These are phyloP conservation scores for Saprolegnia parasitica DNA, from an alignment of 352 stramenopile species.

Conservation along the genomic window DNA sequence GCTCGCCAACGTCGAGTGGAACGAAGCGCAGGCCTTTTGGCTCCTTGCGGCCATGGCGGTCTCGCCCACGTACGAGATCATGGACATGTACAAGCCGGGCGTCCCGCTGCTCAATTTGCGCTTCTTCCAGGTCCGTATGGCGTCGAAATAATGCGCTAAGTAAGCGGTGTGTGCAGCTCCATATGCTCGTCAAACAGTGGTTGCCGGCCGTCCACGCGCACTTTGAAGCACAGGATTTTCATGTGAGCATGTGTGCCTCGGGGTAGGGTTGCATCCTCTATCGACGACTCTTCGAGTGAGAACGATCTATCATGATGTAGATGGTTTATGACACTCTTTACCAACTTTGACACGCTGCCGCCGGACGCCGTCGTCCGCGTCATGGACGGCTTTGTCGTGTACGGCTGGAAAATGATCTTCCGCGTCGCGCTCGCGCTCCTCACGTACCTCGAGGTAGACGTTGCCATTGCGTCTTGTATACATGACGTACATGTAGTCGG, in stretches of 20 bases:
- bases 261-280: constrained; percentile 34
- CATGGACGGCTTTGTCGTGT: constrained; percentile 62
- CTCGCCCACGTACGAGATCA: constrained; percentile 54
- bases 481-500: constrained; percentile 31
- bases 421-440: constrained; percentile 58
- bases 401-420: constrained; percentile 69
- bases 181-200: constrained; percentile 42
- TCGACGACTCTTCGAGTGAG: background rate
- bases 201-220: constrained; percentile 43
- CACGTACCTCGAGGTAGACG: constrained; percentile 41
- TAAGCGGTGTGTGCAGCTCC: constrained; percentile 36
- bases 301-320: constrained; percentile 32
- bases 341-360: constrained; percentile 64
- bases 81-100: constrained; percentile 51
- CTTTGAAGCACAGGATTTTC: constrained; percentile 55
- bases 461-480: background rate
- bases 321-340: constrained; percentile 81
- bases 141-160: too few relatives aligned
- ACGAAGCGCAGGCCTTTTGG: constrained; percentile 66
- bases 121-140: constrained; percentile 42
- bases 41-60: constrained; percentile 52
- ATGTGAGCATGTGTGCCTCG: constrained; percentile 61
- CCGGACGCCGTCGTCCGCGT: constrained; percentile 56
- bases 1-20: constrained; percentile 59
- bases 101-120: constrained; percentile 57